Percentiles rank a stretch among this genome's conserved stretches.
Conservation (phyloP, 1,284 basidiomycete genomes). For the Marasmius sp. region DNA sequence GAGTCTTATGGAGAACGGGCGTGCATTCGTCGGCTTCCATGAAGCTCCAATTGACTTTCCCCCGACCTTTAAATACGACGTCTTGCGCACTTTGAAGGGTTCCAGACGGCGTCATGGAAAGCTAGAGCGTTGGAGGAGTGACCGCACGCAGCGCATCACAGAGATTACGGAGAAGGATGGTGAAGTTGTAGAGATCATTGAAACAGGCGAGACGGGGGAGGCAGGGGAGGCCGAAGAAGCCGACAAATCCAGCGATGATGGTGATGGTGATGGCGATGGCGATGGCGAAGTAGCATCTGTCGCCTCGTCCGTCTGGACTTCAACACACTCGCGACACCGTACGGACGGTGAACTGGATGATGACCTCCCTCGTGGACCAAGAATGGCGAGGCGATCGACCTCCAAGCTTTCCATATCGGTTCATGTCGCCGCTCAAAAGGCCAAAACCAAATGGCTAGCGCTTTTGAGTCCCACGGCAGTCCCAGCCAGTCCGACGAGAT, state of each 20-base stretch:
- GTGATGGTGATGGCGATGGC: slow-evolving; percentile 38
- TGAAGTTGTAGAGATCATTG: neutral
- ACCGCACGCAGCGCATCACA: slow-evolving; percentile 29
- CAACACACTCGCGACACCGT: slow-evolving; percentile 43
- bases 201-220: too few relatives aligned
- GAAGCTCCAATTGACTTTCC: slow-evolving; percentile 75
- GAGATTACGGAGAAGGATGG: slow-evolving; percentile 38
- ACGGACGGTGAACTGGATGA: slow-evolving; percentile 42
- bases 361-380: slow-evolving; percentile 35
- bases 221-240: neutral
- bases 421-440: slow-evolving; percentile 50
- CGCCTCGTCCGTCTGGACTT: slow-evolving; percentile 53
- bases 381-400: slow-evolving; percentile 21
- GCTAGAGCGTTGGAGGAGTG: slow-evolving; percentile 33
- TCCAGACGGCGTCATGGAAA: slow-evolving; percentile 39
- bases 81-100: slow-evolving; percentile 54
- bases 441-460: slow-evolving; percentile 58
- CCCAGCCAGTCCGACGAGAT: slow-evolving; percentile 29
- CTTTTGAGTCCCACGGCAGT: slow-evolving; percentile 40
- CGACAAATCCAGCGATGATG: slow-evolving; percentile 36
- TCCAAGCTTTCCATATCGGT: slow-evolving; percentile 42
- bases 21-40: slow-evolving; percentile 66
- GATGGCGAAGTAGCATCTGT: slow-evolving; percentile 50
- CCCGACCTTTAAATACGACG: slow-evolving; percentile 86
- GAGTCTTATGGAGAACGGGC: slow-evolving; percentile 61